Conservation (phyloP, 2,329 filamentous ascomycete species). For the Taxawa tesnikishii region DNA sequence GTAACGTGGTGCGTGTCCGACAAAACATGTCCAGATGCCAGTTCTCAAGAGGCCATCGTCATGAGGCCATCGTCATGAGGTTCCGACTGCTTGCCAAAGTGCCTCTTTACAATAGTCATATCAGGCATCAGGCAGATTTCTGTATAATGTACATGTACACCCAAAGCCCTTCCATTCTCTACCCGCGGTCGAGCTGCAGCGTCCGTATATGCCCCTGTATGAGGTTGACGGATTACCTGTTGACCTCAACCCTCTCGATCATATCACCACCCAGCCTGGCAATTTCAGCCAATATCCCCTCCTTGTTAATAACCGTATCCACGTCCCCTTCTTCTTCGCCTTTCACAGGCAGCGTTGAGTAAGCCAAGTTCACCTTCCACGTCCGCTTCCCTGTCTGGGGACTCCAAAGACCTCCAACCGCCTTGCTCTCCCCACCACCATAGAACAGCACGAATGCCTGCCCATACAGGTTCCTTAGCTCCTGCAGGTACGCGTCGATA, state of each 20-base stretch:
- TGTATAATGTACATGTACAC: too few relatives aligned
- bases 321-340: conserved; percentile 25
- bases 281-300: conserved; percentile 61
- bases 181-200: too few relatives aligned
- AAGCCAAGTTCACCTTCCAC: conserved; percentile 61
- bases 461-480: conserved; percentile 55
- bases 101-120: too few relatives aligned
- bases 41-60: too few relatives aligned
- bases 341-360: conserved; percentile 47
- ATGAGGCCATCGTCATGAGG: too few relatives aligned
- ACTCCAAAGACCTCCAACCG: conserved; percentile 55
- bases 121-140: too few relatives aligned
- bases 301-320: conserved; percentile 52
- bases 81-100: too few relatives aligned
- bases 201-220: too few relatives aligned
- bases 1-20: too few relatives aligned
- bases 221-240: not conserved
- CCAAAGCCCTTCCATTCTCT: too few relatives aligned
- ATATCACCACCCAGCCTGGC: conserved; percentile 48
- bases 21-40: too few relatives aligned
- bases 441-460: conserved; percentile 70
- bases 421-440: conserved; percentile 44
- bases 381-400: conserved; percentile 40
- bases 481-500: conserved; percentile 49
- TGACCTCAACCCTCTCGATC: conserved; percentile 53